Percentiles rank a stretch among this genome's conserved stretches.
phyloP scores from a whole-genome alignment of 352 stramenopile species.

The Phytophthora chlamydospora region DNA sequence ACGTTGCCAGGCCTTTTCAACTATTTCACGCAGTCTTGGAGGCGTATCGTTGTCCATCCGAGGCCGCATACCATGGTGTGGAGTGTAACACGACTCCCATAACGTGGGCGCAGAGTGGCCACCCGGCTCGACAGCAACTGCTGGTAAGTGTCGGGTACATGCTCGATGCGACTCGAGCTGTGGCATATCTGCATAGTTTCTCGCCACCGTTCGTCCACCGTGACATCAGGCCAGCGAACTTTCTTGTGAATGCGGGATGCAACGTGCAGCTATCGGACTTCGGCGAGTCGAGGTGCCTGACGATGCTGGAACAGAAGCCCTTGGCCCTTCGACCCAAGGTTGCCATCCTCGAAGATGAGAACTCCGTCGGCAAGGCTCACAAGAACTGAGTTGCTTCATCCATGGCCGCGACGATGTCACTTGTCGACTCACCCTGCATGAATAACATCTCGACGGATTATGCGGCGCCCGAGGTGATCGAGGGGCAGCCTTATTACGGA shows the following conservation, averaged over 20 bases:
- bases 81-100: conserved; percentile 47
- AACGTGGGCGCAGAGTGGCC: conserved; percentile 29
- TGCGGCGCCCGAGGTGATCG: conserved; percentile 64
- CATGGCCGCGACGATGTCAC: conserved; percentile 10
- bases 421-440: conserved; percentile 14
- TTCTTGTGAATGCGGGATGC: conserved; percentile 43
- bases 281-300: conserved; percentile 36
- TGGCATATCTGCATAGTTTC: conserved; percentile 62
- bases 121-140: conserved; percentile 35
- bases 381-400: conserved; percentile 13
- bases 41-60: conserved; percentile 24
- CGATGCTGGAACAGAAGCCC: conserved; percentile 9
- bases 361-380: background rate
- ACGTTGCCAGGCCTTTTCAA: conserved; percentile 40
- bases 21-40: conserved; percentile 29
- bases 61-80: conserved; percentile 47
- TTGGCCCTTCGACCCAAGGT: conserved; percentile 11
- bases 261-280: conserved; percentile 52
- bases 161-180: conserved; percentile 49
- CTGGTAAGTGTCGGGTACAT: conserved; percentile 49
- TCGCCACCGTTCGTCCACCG: conserved; percentile 50
- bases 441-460: conserved; percentile 52
- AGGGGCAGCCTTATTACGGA: conserved; percentile 38
- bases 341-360: conserved; percentile 19
- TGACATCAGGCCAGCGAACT: conserved; percentile 55